Evolutionary conservation across 1,284 basidiomycete species (phyloP), one percentile per base, ranked within the genome.

Genomic region (Rhodotorula sp.): DNA sequence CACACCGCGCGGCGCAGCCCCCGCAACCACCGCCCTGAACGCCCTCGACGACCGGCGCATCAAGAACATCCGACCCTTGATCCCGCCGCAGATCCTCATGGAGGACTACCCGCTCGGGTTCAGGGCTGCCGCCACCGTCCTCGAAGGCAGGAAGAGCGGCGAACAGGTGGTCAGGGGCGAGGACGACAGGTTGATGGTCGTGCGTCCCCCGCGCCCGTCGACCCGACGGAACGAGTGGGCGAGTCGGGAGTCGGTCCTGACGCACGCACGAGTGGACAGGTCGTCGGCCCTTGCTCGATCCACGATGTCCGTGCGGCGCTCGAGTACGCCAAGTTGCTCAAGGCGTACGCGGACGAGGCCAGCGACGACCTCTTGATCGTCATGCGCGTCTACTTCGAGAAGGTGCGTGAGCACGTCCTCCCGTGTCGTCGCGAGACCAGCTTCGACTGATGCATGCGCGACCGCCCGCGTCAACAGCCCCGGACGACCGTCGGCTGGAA

Each of bases 401-500:
- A 95, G 83, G 52, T 69, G 28, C 24, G 56, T n/a, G 34, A n/a
- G 51, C 51, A 20, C n/a, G 44, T 57, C 50, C n/a, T 48, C 26
- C 26, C 5, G 0, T 30, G 0, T 7, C 37, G 20, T 47, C 9
- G 15, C 8, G 7, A 40, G 37, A 40, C 8, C 37, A 13, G 13
- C n/a, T n/a, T 8, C 37, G 37, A 13, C 37, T 40, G 37, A 40
- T 40, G 37, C 13, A 13, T 7, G 37, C 37, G 37, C n/a, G n/a
- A n/a, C 13, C 37, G 37, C 37, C 13, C 37, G 7, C 37, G 37
- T 7, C 7, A 9, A 18, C 13, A 65, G 77, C 94, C 94, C 1
- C 85, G 95, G 54, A 98, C 95, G 18, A 98, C 95, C 0, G 89
- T 98, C 63, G 94, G 94, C 26, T 98, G 95, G 95, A 98, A 98